Percentiles rank a stretch among this genome's conserved stretches.
These are phyloP conservation scores for Zymoseptoria ardabiliae DNA, from an alignment of 2,329 filamentous ascomycete species.

Conservation along the genomic window DNA sequence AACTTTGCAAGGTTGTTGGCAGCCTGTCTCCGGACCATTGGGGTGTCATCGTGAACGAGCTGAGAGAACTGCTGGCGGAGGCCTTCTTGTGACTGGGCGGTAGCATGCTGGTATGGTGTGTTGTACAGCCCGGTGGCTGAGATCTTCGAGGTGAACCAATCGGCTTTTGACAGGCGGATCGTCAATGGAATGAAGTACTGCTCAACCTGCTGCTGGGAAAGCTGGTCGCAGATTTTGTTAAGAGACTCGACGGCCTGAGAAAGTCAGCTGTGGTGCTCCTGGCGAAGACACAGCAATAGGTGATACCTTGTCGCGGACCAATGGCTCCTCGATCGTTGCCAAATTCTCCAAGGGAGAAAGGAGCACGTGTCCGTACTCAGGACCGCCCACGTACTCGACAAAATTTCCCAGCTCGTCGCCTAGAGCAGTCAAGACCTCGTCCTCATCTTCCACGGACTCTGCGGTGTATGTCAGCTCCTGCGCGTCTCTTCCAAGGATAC, in stretches of 20 bases:
- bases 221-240: slow-evolving; percentile 95
- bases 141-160: slow-evolving; percentile 99
- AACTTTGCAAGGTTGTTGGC: slow-evolving; percentile 96
- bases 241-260: slow-evolving; percentile 89
- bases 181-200: slow-evolving; percentile 95
- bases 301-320: slow-evolving; percentile 89
- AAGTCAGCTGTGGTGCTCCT: slow-evolving; percentile 24
- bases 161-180: slow-evolving; percentile 92
- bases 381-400: slow-evolving; percentile 93
- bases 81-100: slow-evolving; percentile 78
- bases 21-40: slow-evolving; percentile 95
- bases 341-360: slow-evolving; percentile 96
- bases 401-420: slow-evolving; percentile 96
- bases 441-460: slow-evolving; percentile 99
- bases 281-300: not conserved
- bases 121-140: slow-evolving; percentile 95
- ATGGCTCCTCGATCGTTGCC: slow-evolving; percentile 94
- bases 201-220: slow-evolving; percentile 88
- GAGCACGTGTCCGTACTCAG: slow-evolving; percentile 89
- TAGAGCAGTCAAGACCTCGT: slow-evolving; percentile 92
- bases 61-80: slow-evolving; percentile 86
- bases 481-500: not conserved
- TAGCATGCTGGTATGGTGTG: slow-evolving; percentile 85
- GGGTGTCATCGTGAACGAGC: slow-evolving; percentile 95
- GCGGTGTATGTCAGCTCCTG: slow-evolving; percentile 28